phyloP scores from a whole-genome alignment of 2,329 filamentous ascomycete species.

The Xylariales sp. region DNA sequence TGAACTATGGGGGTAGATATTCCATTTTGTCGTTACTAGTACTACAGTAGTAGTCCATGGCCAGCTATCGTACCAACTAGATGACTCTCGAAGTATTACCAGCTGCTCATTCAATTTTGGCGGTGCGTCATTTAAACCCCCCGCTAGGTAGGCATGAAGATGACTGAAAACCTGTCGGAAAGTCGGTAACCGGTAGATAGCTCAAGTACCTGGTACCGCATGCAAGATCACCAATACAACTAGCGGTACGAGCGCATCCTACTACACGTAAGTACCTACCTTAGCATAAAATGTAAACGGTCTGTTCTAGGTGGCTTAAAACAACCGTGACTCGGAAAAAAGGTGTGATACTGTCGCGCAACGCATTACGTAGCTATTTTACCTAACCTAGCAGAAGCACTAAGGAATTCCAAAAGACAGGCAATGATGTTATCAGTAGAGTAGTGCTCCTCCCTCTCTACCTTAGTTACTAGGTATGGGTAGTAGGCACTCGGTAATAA shows the following conservation, averaged over 20 bases:
- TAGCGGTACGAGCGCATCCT: too few species aligned
- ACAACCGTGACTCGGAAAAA: not conserved
- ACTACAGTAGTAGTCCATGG: too few species aligned
- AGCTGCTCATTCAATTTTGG: not conserved
- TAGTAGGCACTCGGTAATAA: not conserved
- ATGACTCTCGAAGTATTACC: not conserved
- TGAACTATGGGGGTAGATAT: not conserved
- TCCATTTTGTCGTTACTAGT: not conserved
- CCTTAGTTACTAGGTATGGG: not conserved
- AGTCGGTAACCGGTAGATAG: not conserved
- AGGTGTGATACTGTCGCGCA: slow-evolving; percentile 12
- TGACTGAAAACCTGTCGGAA: not conserved
- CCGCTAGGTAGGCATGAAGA: not conserved
- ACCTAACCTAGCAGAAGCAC: not conserved
- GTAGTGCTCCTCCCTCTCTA: not conserved
- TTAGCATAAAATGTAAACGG: too few species aligned
- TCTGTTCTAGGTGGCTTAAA: not conserved
- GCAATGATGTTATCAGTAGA: not conserved
- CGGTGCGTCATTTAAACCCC: not conserved
- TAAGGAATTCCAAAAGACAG: slow-evolving; percentile 15
- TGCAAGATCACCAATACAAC: too few species aligned
- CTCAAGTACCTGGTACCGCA: not conserved
- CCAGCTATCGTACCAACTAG: not conserved
- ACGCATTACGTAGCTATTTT: not conserved
- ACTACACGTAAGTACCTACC: too few species aligned